phyloP scores from a whole-genome alignment of 1,284 basidiomycete genomes.

The Anthracocystis setariae region DNA sequence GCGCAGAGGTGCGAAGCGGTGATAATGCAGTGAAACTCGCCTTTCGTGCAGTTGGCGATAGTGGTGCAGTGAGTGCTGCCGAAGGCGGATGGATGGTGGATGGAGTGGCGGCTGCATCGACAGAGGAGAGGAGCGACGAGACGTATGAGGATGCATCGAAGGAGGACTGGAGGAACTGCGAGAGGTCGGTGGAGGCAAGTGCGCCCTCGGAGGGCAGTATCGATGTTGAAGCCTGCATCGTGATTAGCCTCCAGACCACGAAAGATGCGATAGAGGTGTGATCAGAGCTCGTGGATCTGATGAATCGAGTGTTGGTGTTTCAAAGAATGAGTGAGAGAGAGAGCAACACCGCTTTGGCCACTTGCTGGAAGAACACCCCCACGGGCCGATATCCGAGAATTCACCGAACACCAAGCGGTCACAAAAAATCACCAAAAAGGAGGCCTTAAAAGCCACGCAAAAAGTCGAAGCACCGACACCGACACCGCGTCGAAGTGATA shows the following conservation, averaged over 20 bases:
- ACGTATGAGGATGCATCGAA: conserved; percentile 37
- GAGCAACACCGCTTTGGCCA: conserved; percentile 27
- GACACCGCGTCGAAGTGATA: background rate
- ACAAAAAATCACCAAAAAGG: background rate
- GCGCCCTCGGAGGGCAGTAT: background rate
- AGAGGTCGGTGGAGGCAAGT: conserved; percentile 17
- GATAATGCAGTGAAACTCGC: background rate
- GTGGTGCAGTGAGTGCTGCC: background rate
- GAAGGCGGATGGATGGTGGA: background rate
- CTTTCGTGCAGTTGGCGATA: background rate
- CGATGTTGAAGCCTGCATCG: background rate
- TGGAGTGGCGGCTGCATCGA: conserved; percentile 1
- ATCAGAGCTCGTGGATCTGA: background rate
- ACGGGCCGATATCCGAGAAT: conserved; percentile 4
- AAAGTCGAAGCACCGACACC: too few species aligned
- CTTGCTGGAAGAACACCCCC: background rate
- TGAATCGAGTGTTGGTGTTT: conserved; percentile 9
- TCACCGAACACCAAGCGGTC: background rate
- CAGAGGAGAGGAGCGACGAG: conserved; percentile 7
- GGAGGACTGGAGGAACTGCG: conserved; percentile 30
- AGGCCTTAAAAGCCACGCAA: too few species aligned
- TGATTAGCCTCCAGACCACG: background rate
- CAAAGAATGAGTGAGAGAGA: background rate
- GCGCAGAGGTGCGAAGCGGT: conserved; percentile 2
- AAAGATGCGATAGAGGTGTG: background rate